Conservation (phyloP, 768 basidiomycete genomes). For the Calocera cornea region DNA sequence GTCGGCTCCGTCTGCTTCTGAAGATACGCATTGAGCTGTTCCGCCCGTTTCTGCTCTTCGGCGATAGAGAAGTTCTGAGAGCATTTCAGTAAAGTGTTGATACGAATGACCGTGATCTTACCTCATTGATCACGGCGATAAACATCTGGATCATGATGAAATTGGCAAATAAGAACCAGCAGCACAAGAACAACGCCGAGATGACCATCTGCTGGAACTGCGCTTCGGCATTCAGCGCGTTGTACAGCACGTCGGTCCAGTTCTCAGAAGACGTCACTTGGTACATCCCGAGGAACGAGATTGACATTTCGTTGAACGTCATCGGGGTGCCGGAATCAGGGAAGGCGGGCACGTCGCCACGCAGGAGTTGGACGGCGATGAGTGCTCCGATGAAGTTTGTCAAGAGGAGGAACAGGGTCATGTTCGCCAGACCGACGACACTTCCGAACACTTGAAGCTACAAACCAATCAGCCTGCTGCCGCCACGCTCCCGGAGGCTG, state of each 20-base stretch:
- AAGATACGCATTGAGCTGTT: slow-evolving; percentile 54
- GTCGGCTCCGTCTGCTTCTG: slow-evolving; percentile 33
- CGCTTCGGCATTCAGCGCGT: slow-evolving; percentile 45
- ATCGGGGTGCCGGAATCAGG: slow-evolving; percentile 30
- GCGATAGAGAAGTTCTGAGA: slow-evolving; percentile 71
- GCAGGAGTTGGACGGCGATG: slow-evolving; percentile 67
- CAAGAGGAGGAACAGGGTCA: slow-evolving; percentile 78
- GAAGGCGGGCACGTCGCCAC: slow-evolving; percentile 52
- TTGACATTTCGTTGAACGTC: slow-evolving; percentile 73
- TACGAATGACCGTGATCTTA: slow-evolving; percentile 9
- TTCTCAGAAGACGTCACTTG: slow-evolving; percentile 84
- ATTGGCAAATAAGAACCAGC: slow-evolving; percentile 85
- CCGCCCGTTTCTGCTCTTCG: slow-evolving; percentile 73
- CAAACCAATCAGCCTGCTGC: not conserved
- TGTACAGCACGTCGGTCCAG: slow-evolving; percentile 71
- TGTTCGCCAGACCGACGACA: slow-evolving; percentile 79
- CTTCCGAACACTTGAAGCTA: slow-evolving; percentile 85
- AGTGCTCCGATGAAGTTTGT: slow-evolving; percentile 79
- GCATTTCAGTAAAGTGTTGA: not conserved
- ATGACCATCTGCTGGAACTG: slow-evolving; percentile 55
- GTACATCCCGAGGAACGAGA: slow-evolving; percentile 75
- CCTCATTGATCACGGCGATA: slow-evolving; percentile 89
- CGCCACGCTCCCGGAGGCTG: not conserved
- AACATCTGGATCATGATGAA: slow-evolving; percentile 92
- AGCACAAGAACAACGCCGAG: slow-evolving; percentile 54